A percentile compares a stretch with the other conserved stretches of the same genome.
These are phyloP conservation scores for Globisporangium orthogonon DNA, from an alignment of 352 stramenopile genomes.

Conservation along the genomic window DNA sequence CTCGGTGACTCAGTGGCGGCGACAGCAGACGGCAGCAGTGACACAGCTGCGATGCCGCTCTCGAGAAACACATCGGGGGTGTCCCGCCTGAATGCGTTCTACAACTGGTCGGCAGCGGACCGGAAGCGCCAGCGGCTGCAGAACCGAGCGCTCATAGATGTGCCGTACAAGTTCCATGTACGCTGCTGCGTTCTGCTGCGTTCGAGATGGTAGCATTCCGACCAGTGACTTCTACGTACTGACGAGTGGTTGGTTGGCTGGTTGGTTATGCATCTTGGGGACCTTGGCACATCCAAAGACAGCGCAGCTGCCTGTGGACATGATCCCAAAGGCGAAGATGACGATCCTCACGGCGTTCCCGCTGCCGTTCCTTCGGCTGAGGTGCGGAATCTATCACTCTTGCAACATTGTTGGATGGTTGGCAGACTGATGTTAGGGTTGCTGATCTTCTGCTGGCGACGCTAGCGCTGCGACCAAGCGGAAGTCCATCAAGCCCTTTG, in stretches of 20 bases:
- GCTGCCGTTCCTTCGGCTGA: conserved; percentile 54
- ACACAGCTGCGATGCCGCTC: conserved; percentile 9
- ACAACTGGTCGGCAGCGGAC: conserved; percentile 27
- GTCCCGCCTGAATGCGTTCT: conserved; percentile 14
- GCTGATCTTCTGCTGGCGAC: neutral
- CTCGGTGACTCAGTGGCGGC: neutral
- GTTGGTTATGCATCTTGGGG: no score
- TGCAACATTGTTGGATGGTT: neutral
- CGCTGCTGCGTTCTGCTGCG: neutral
- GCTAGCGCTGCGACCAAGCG: conserved; percentile 29
- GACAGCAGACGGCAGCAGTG: neutral
- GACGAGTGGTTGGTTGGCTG: neutral
- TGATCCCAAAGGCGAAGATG: conserved; percentile 49
- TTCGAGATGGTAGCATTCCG: no score
- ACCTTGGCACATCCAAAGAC: conserved; percentile 15
- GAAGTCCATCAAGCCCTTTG: conserved; percentile 26
- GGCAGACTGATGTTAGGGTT: neutral
- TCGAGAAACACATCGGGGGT: conserved; percentile 5
- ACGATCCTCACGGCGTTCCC: conserved; percentile 54
- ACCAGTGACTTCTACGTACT: no score
- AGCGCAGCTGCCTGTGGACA: conserved; percentile 40
- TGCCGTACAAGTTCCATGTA: conserved; percentile 16
- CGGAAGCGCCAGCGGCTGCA: conserved; percentile 26
- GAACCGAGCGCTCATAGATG: conserved; percentile 8
- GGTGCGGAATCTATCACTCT: conserved; percentile 18